A percentile compares a stretch with the other conserved stretches of the same genome.
Conservation (phyloP, 805 yeast species). For the Zygoascus flipseniorum region DNA sequence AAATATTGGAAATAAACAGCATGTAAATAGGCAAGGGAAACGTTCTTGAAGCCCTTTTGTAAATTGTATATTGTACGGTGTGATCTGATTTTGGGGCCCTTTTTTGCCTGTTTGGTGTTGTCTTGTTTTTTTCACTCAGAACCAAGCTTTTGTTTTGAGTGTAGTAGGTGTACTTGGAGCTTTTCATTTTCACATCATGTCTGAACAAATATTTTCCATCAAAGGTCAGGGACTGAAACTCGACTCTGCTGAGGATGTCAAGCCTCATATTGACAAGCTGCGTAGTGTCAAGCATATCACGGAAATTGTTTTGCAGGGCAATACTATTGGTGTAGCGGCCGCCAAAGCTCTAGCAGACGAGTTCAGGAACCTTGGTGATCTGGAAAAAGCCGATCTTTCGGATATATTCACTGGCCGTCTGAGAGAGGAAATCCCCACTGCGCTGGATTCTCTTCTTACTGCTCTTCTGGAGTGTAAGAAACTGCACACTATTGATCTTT, state of each 20-base stretch:
- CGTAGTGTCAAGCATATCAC: slow-evolving; percentile 29
- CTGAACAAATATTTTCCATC: slow-evolving; percentile 23
- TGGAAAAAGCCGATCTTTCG: slow-evolving; percentile 66
- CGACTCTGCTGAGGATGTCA: slow-evolving; percentile 62
- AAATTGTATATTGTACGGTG: no score
- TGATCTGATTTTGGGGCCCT: no score
- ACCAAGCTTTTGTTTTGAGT: not conserved
- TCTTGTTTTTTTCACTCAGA: not conserved
- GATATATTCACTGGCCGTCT: slow-evolving; percentile 93
- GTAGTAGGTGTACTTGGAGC: not conserved
- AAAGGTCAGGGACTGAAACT: slow-evolving; percentile 72
- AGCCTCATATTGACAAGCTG: slow-evolving; percentile 58
- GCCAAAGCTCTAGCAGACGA: slow-evolving; percentile 60
- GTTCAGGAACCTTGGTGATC: slow-evolving; percentile 31
- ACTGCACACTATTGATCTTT: slow-evolving; percentile 65
- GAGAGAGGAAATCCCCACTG: slow-evolving; percentile 86
- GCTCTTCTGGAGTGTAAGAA: slow-evolving; percentile 62
- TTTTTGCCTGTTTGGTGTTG: no score
- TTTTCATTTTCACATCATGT: not conserved
- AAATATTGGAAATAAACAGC: no score
- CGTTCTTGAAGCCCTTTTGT: no score
- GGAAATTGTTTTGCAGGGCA: slow-evolving; percentile 78
- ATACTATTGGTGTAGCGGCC: slow-evolving; percentile 89
- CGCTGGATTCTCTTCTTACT: slow-evolving; percentile 64
- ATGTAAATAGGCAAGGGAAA: not conserved